Base-by-base conservation (phyloP, 176 grass and related monocot genomes). In the Phoenix dactylifera region DNA sequence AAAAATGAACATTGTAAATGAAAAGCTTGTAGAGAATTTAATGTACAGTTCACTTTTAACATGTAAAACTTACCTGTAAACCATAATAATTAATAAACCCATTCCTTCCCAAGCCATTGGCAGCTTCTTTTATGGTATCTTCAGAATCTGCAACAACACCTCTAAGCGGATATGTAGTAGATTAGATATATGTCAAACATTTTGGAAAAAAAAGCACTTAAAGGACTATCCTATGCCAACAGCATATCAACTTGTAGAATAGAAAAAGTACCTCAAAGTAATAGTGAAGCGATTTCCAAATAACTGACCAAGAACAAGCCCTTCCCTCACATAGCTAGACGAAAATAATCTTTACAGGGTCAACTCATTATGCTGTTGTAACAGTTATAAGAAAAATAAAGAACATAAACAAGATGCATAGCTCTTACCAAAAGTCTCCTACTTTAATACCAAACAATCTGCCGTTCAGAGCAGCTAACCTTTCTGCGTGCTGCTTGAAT, bases 81-180 rank as follows among this genome's bases (percentile, higher is more conserved):
- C 93, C 93, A 72, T 78, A 98, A 58, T 98, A 98, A 64, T 92
- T 98, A 71, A 98, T 91, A 78, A 92, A 98, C 54, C 93, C 93
- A 72, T 83, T 73, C 59, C 76, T 88, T 85, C 76, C 73, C 67
- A 98, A 74, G 18, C 84, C 76, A 80, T 85, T 59, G 58, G 78
- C 60, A 68, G 93, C 78, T 76, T 70, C 55, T 74, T 82, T 91
- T 71, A 98, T 86, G 72, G 77, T 39, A 28, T 79, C 76, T 74
- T 98, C 87, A 9, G 78, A 98, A 70, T 88, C 79, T 67, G 84
- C 87, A 86, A 69, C 26, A 5, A 98, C 84, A n/a, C 67, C 78
- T 60, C 93, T 98, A 74, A 14, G 71, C 70, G 12, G 64, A 79
- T 60, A 68, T 55, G 28, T 16, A 14, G 35, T 9, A 44, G 10